Evolutionary conservation across 1,284 basidiomycete species (phyloP).

Genomic region (Chalciporus sp.): DNA sequence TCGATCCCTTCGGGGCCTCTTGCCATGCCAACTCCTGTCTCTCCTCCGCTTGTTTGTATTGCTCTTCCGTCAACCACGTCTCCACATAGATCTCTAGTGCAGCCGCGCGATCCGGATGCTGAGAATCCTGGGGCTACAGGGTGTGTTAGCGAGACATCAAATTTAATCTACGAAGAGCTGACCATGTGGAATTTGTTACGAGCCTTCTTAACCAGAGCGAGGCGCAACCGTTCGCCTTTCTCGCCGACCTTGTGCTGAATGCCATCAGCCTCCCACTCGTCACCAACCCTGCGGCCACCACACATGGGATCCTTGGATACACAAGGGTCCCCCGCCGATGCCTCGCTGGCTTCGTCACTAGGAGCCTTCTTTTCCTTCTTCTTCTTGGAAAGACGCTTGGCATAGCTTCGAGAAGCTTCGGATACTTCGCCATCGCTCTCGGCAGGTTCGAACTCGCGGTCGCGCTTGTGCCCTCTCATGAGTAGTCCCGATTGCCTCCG

Average conservation of each 20-base stretch:
- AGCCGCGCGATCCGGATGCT: conserved; percentile 69
- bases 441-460: conserved; percentile 54
- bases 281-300: conserved; percentile 62
- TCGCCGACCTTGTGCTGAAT: conserved; percentile 69
- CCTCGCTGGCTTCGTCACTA: conserved; percentile 34
- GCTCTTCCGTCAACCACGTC: conserved; percentile 74
- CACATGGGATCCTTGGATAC: conserved; percentile 51
- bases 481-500: conserved; percentile 50
- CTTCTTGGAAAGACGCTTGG: conserved; percentile 35
- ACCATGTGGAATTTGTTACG: conserved; percentile 75
- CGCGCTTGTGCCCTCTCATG: conserved; percentile 64
- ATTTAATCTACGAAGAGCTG: conserved; percentile 21
- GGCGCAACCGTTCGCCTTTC: conserved; percentile 68
- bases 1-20: conserved; percentile 46
- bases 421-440: conserved; percentile 42
- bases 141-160: conserved; percentile 8
- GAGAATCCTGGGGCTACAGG: conserved; percentile 71
- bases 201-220: conserved; percentile 67
- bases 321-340: conserved; percentile 46
- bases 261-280: conserved; percentile 73
- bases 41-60: conserved; percentile 65
- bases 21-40: conserved; percentile 69
- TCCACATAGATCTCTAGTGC: conserved; percentile 72
- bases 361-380: conserved; percentile 36
- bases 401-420: conserved; percentile 26